A percentile compares a stretch with the other conserved stretches of the same genome.
Evolutionary conservation across 1,284 basidiomycete species (phyloP).

Genomic region (Trichosporon faecale): DNA sequence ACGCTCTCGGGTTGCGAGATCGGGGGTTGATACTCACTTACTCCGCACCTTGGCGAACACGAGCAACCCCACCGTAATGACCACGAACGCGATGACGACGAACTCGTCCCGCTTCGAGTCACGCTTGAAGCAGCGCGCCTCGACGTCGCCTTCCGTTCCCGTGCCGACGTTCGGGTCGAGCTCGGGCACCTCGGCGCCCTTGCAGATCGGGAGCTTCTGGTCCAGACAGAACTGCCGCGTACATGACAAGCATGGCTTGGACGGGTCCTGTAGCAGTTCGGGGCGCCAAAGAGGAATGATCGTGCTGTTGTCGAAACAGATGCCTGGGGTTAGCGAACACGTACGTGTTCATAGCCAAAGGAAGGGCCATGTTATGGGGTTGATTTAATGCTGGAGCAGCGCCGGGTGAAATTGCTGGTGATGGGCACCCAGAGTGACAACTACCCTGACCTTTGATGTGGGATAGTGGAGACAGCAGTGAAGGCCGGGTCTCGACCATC

Average conservation of each 20-base stretch:
- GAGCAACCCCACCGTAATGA: conserved; percentile 77
- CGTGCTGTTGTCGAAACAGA: conserved; percentile 86
- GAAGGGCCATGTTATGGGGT: not conserved
- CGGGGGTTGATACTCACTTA: conserved; percentile 40
- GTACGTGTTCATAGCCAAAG: no score
- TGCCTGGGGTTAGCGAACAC: conserved; percentile 58
- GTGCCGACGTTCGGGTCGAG: conserved; percentile 87
- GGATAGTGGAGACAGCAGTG: no score
- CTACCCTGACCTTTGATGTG: no score
- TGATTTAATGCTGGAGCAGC: no score
- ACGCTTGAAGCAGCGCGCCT: conserved; percentile 80
- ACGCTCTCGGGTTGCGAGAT: no score
- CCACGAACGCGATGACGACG: conserved; percentile 80
- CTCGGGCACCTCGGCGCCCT: conserved; percentile 70
- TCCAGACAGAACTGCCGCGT: conserved; percentile 94
- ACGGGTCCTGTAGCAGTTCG: conserved; percentile 61
- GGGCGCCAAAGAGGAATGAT: conserved; percentile 78
- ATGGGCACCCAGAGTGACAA: no score
- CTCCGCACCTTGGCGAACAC: conserved; percentile 73
- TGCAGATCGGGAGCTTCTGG: conserved; percentile 80
- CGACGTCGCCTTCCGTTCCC: conserved; percentile 93
- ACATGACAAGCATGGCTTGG: conserved; percentile 85
- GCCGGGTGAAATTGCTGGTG: no score
- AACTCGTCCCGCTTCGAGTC: conserved; percentile 88
- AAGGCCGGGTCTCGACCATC: no score